A percentile compares a stretch with the other conserved stretches of the same genome.
These are phyloP conservation scores for Tricholoma bakamatsutake DNA, from an alignment of 768 basidiomycete species.

Conservation along the genomic window DNA sequence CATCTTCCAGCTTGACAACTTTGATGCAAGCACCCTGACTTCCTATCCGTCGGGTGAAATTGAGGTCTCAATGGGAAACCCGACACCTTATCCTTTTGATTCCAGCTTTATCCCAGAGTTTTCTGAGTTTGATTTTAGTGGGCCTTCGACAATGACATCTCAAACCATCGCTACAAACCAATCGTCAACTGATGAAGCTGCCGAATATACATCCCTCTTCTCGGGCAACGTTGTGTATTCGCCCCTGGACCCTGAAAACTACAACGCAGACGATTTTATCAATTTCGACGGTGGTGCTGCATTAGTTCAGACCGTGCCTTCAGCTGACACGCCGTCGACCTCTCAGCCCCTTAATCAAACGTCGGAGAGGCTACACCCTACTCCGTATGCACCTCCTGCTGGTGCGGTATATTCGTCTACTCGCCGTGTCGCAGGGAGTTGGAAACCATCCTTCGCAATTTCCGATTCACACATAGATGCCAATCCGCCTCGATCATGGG, in stretches of 20 bases:
- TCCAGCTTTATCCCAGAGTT: neutral
- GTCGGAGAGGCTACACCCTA: slow-evolving; percentile 5
- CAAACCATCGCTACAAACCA: neutral
- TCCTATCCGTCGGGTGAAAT: slow-evolving; percentile 31
- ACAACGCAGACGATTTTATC: slow-evolving; percentile 26
- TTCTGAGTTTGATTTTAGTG: neutral
- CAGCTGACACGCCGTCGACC: neutral
- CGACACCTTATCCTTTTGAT: slow-evolving; percentile 6
- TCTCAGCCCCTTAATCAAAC: neutral
- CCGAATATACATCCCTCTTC: neutral
- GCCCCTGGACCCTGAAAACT: neutral
- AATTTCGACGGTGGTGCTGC: slow-evolving; percentile 17
- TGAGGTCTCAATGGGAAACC: slow-evolving; percentile 28
- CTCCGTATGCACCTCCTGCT: slow-evolving; percentile 46
- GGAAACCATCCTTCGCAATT: slow-evolving; percentile 27
- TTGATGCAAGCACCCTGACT: slow-evolving; percentile 25
- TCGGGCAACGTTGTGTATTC: neutral
- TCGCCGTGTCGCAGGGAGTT: slow-evolving; percentile 51
- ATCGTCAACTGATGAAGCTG: neutral
- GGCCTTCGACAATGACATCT: neutral
- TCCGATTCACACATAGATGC: slow-evolving; percentile 23
- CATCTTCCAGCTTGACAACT: slow-evolving; percentile 29
- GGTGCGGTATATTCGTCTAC: slow-evolving; percentile 45
- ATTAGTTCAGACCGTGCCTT: neutral
- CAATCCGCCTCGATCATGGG: slow-evolving; percentile 22